Evolutionary conservation across 2,329 filamentous ascomycete species (phyloP), one percentile per base, ranked within the genome.

Genomic region (Cordyceps tenuipes): DNA sequence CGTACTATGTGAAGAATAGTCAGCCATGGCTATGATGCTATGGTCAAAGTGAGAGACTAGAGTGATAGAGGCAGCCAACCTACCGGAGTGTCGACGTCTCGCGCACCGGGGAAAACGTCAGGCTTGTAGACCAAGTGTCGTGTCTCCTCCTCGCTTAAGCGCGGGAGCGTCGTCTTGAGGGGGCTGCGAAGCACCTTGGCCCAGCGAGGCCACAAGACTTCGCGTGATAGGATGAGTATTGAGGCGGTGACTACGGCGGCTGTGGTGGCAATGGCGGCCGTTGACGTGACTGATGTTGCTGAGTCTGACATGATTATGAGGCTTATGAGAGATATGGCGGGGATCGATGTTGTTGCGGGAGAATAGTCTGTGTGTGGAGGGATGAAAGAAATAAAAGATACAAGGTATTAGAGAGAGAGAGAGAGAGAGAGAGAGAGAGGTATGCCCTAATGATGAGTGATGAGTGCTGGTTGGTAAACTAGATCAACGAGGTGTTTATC

Each of bases 31-130:
- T 9, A 15, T 46, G 21, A 5, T 21, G 6, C 7, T 2, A 31
- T 19, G 19, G 23, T 52, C 3, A 3, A 29, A 43, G 5, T 21
- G 21, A 12, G 21, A 5, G 2, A 21, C 12, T 55, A n/a, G 31
- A 13, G 34, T 6, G 2, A 19, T 36, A 26, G n/a, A 56, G 19
- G 5, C 15, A 51, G 23, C 12, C 39, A 36, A 70, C 76, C 66
- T 66, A 83, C 81, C 3, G 87, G 88, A 4, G 86, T 88, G 3
- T 78, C 71, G 17, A 95, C 85, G 70, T 94, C 88, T 62, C 90
- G 81, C 1, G 82, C 85, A 5, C 90, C 88, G 0, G 87, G 88
- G 39, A 93, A 82, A 46, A 82, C 78, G 69, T 91, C 84, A 4
- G 84, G 82, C 15, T 82, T 83, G 70, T 94, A 91, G 3, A 72